Percentiles rank a stretch among this genome's conserved stretches.
Evolutionary conservation across 371 early-diverging fungal species (phyloP).

Genomic region (Encephalitozoon romaleae): DNA sequence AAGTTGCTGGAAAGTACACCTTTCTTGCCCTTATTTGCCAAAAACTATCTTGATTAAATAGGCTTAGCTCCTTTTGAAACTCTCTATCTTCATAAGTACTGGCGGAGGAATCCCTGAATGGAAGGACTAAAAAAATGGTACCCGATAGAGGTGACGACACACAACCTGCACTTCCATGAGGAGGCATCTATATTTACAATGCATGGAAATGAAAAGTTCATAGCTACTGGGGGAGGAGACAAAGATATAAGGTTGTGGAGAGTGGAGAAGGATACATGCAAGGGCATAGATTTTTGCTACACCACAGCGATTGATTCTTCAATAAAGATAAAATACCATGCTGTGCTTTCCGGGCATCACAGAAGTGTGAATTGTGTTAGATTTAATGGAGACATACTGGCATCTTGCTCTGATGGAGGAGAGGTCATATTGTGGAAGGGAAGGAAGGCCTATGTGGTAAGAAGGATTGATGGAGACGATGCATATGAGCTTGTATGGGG

Average conservation of each 20-base stretch:
- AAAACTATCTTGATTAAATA: constrained; percentile 27
- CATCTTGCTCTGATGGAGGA: constrained; percentile 56
- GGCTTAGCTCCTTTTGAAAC: not conserved
- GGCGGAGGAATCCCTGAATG: not conserved
- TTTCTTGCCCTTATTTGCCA: constrained; percentile 41
- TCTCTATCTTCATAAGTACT: not conserved
- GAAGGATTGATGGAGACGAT: constrained; percentile 53
- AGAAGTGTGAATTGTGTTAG: constrained; percentile 55
- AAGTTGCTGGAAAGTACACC: constrained; percentile 36
- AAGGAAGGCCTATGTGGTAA: constrained; percentile 12
- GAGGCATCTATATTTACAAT: constrained; percentile 54
- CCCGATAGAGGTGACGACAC: constrained; percentile 53
- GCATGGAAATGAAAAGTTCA: constrained; percentile 28
- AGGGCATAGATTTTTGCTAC: constrained; percentile 25
- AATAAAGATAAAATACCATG: constrained; percentile 31
- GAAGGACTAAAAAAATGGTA: not conserved
- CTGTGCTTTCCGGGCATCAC: constrained; percentile 46
- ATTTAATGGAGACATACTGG: constrained; percentile 45
- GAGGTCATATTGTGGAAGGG: constrained; percentile 40
- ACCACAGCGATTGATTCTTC: constrained; percentile 46
- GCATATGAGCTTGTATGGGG: constrained; percentile 57
- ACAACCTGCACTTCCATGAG: constrained; percentile 60
- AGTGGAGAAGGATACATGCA: not conserved
- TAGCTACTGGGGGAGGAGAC: constrained; percentile 59
- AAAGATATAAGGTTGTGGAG: constrained; percentile 56